phyloP scores from a whole-genome alignment of 176 grass and related monocot species.

The Musa troglodytarum region DNA sequence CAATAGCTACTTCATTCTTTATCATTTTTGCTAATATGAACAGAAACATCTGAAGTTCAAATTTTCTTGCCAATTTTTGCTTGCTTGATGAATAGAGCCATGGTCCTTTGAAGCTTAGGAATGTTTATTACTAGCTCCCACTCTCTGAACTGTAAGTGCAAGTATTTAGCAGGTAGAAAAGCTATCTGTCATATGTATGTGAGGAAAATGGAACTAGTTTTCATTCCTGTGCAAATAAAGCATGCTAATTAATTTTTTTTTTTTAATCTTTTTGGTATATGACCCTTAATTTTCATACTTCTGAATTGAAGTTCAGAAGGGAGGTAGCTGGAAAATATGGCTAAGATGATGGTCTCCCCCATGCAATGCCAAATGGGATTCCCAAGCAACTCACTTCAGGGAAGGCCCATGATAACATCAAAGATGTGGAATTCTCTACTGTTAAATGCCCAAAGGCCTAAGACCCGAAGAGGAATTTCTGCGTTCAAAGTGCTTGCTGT shows the following conservation, averaged over 20 bases:
- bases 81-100: background rate
- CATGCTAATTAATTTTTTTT: background rate
- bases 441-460: slow-evolving; percentile 26
- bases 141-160: background rate
- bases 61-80: background rate
- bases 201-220: too few relatives aligned
- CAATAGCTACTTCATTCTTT: background rate
- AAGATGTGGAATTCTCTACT: slow-evolving; percentile 58
- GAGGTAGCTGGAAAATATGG: slow-evolving; percentile 33
- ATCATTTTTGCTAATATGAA: background rate
- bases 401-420: slow-evolving; percentile 27
- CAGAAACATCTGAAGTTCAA: background rate
- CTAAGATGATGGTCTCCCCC: slow-evolving; percentile 71
- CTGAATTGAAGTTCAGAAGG: slow-evolving; percentile 28
- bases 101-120: background rate
- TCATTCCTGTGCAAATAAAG: background rate
- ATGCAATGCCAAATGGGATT: slow-evolving; percentile 64
- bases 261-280: background rate
- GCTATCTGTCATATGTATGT: too few relatives aligned
- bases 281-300: background rate
- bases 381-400: slow-evolving; percentile 26
- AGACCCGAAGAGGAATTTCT: slow-evolving; percentile 33
- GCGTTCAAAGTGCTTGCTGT: slow-evolving; percentile 74
- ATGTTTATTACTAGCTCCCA: too few relatives aligned
- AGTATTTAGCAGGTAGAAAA: background rate